A percentile compares a stretch with the other conserved stretches of the same genome.
Conservation (phyloP, 495 filamentous ascomycete genomes). For the Chaetomium fimeti region DNA sequence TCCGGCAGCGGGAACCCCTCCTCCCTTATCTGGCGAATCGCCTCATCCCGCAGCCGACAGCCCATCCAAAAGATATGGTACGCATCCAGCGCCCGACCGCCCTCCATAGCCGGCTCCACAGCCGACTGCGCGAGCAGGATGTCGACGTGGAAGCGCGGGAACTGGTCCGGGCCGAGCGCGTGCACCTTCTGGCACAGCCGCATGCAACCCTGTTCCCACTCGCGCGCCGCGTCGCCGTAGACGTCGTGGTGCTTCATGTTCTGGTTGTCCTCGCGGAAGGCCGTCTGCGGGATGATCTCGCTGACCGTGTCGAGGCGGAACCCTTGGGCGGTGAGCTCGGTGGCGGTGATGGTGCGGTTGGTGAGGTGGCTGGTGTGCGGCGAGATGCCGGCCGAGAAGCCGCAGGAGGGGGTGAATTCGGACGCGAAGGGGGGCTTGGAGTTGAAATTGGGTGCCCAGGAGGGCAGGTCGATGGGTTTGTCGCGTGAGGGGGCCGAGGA, state of each 20-base stretch:
- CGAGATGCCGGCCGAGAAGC: neutral
- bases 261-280: neutral
- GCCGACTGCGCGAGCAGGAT: neutral
- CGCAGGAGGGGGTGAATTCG: neutral
- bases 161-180: neutral
- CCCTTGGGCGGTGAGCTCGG: neutral
- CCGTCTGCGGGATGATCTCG: neutral
- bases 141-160: neutral
- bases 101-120: neutral
- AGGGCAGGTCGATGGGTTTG: neutral
- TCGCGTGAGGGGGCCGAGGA: neutral
- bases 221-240: neutral
- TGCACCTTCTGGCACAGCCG: neutral
- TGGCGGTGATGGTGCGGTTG: neutral
- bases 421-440: neutral
- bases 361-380: neutral
- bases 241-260: neutral
- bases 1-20: neutral
- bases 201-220: neutral
- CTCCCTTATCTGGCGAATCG: neutral
- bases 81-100: neutral
- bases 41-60: neutral
- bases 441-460: constrained; percentile 1
- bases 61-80: neutral
- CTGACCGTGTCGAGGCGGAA: neutral